Evolutionary conservation across 208 protist genomes (phyloP), one percentile per base, ranked within the genome.

Genomic region (Trypanosoma rangeli): DNA sequence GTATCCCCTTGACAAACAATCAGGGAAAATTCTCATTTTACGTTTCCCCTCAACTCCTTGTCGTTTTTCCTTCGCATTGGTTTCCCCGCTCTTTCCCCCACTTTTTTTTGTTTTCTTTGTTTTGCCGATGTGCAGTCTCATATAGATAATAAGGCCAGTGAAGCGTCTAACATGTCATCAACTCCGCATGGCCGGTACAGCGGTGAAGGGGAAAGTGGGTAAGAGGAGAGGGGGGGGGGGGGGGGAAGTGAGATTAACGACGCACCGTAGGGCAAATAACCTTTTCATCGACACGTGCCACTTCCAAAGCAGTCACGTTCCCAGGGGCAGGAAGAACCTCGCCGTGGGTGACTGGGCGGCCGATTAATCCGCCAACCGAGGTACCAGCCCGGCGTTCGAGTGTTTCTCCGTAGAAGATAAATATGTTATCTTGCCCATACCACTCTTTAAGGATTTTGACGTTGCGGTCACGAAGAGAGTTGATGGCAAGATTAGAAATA

Each of bases 351-450:
- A 86, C 71, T 53, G 84, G 80, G 12, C 54, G 48, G 16, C 78
- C 82, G 37, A 89, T 70, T 60, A 82, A 74, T 49, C 72, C 81
- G 18, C 79, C 66, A 57, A 94, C 61, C 24, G 84, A 91, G 39
- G 61, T 73, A 8, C 86, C 89, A 31, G 69, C 64, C 50, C 84
- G 83, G 31, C 84, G 82, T 65, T 94, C 79, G 35, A 92, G 44
- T 3, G 86, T 76, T 31, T 89, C 78, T 12, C 64, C 74, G 60
- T 87, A 90, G 61, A 91, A 89, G 31, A 71, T 65, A 58, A 85
- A 73, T 20, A 92, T 82, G 48, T 88, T 85, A 18, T 82, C 72
- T n/a, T 16, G 39, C n/a, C 76, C 81, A 72, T 94, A 94, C 76
- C 78, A 86, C 35, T 84, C 71, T 0, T 79, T 59, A 20, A 92